Evolutionary conservation across 495 filamentous ascomycete genomes (phyloP).

Genomic region (Sordaria brevicollis): DNA sequence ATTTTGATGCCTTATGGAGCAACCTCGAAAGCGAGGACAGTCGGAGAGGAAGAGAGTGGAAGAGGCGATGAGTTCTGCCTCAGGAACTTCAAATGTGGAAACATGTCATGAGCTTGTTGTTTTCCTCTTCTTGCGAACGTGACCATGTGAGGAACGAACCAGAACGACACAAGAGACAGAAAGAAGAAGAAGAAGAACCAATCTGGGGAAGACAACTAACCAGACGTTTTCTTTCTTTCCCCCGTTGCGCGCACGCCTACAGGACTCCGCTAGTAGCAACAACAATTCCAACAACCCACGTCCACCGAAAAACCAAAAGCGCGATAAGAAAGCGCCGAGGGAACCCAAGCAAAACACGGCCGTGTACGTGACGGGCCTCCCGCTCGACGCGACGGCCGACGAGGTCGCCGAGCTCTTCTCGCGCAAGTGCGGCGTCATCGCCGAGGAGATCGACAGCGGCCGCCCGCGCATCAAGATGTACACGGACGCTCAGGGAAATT

Average conservation of each 20-base stretch:
- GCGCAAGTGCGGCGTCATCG: constrained; percentile 80
- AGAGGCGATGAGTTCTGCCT: neutral
- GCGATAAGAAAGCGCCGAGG: constrained; percentile 16
- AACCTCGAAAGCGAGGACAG: neutral
- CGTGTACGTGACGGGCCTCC: constrained; percentile 80
- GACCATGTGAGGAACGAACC: neutral
- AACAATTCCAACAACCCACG: constrained; percentile 14
- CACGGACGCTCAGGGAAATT: constrained; percentile 63
- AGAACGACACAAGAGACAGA: neutral
- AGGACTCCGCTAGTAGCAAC: constrained; percentile 13
- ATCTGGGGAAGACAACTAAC: constrained; percentile 15
- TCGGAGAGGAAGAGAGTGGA: neutral
- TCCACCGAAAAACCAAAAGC: constrained; percentile 17
- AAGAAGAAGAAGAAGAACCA: neutral
- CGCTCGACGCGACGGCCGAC: constrained; percentile 60
- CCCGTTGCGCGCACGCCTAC: constrained; percentile 4
- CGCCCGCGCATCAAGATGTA: constrained; percentile 90
- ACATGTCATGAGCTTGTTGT: neutral
- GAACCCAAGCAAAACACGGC: constrained; percentile 71
- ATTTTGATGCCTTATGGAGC: neutral
- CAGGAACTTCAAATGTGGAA: neutral
- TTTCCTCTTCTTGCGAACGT: neutral
- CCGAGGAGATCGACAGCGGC: constrained; percentile 81
- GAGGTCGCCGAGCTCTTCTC: constrained; percentile 80
- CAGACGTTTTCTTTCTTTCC: constrained; percentile 15